A percentile compares a stretch with the other conserved stretches of the same genome.
phyloP scores from a whole-genome alignment of 495 filamentous ascomycete genomes.

The Neurospora tetrasperma region DNA sequence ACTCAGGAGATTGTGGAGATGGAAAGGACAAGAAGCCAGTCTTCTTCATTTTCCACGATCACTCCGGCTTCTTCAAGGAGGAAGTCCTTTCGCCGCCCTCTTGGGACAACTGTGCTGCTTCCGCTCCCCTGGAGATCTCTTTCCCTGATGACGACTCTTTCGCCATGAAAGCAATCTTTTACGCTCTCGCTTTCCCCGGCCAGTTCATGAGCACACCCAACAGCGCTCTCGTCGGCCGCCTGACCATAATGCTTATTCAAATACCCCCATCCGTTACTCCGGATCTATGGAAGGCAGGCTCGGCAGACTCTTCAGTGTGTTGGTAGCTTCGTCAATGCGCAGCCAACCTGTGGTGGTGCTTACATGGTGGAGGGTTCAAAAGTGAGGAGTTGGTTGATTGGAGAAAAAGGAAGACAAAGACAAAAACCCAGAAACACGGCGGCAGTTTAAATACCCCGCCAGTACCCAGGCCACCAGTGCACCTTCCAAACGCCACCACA shows the following conservation, averaged over 20 bases:
- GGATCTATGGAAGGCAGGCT: too few species aligned
- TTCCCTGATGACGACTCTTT: background rate
- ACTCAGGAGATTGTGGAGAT: background rate
- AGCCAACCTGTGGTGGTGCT: too few species aligned
- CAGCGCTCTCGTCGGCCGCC: background rate
- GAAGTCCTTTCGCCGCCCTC: background rate
- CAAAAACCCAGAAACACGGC: too few species aligned
- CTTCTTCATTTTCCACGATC: constrained; percentile 94
- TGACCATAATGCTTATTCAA: background rate
- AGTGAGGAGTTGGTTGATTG: too few species aligned
- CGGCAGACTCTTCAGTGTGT: too few species aligned
- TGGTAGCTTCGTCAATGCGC: too few species aligned
- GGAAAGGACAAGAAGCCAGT: constrained; percentile 66
- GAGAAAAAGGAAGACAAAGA: too few species aligned
- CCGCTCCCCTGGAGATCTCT: too few species aligned
- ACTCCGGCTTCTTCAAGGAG: constrained; percentile 55
- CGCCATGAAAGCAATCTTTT: background rate
- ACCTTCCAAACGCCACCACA: background rate
- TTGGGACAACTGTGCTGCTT: background rate
- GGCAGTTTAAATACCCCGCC: background rate
- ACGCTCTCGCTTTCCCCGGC: background rate
- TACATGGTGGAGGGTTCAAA: too few species aligned
- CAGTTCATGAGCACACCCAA: background rate
- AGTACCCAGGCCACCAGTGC: too few species aligned
- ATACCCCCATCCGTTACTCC: too few species aligned